Base-by-base conservation (phyloP, 108 stramenopile species). In the Cyclostephanos tholiformis region DNA sequence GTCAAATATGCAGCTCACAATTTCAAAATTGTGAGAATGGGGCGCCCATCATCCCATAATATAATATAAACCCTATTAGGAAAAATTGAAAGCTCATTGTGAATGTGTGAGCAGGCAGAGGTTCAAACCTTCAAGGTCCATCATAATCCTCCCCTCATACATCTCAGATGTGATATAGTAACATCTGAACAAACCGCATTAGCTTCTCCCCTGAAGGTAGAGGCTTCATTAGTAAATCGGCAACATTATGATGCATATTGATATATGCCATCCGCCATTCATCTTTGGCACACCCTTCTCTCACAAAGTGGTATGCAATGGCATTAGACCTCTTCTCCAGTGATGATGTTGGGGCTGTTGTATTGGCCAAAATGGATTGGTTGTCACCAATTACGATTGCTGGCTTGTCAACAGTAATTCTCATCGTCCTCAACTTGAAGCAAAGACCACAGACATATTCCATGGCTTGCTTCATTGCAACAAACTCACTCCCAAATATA, bases 351-450 rank as follows among this genome's bases (percentile, higher is more conserved):
- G 85, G 85, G 4, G 44, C 35, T 8, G 73, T 52, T 19, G 85
- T 59, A 49, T 79, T 84, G 6, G 43, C 63, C 20, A 84, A 52
- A 4, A 87, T 84, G 13, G 63, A 30, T 58, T 71, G 48, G 59
- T 87, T 87, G 58, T 27, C 83, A 2, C 51, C 85, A 77, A 23
- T n/a, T n/a, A n/a, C n/a, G n/a, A n/a, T n/a, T n/a, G n/a, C n/a
- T n/a, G n/a, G n/a, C n/a, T n/a, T n/a, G n/a, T n/a, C n/a, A n/a
- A n/a, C n/a, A n/a, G n/a, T n/a, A n/a, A n/a, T n/a, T n/a, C n/a
- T n/a, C n/a, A 83, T 75, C 77, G 82, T 86, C 7, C 85, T 60
- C 8, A 85, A 50, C 71, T 86, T 89, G 64, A 84, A 88, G 44
- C 88, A 41, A 12, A 88, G 20, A 2, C 84, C 86, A 50, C 76